Evolutionary conservation across 345 rosid species (phyloP).

Genomic region (Eutrema japonicum): DNA sequence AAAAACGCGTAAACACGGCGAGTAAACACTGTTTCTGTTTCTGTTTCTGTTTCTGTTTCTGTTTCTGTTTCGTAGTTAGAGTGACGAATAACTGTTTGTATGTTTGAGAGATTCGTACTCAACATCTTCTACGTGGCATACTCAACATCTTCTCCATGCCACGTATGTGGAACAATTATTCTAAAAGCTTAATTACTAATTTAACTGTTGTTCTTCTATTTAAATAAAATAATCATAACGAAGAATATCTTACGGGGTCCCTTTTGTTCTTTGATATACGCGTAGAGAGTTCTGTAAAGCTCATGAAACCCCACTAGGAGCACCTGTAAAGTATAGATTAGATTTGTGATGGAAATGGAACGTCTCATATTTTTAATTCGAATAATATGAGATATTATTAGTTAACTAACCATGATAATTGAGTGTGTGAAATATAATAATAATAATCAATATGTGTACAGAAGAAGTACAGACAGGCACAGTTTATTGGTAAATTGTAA

Average conservation of each 20-base stretch:
- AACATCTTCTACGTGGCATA: background rate
- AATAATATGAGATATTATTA: background rate
- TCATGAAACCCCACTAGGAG: background rate
- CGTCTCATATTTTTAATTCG: background rate
- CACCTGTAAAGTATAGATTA: conserved; percentile 40
- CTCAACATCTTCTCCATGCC: background rate
- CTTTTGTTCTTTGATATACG: conserved; percentile 7
- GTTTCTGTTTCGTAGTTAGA: background rate
- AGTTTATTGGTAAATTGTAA: too few relatives aligned
- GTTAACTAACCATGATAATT: conserved; percentile 8
- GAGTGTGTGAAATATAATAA: background rate
- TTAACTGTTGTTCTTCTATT: too few relatives aligned
- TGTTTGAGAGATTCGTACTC: conserved; percentile 13
- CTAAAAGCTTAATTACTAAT: too few relatives aligned
- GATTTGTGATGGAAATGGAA: conserved; percentile 29
- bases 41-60: too few relatives aligned
- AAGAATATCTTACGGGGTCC: background rate
- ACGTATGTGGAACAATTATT: background rate
- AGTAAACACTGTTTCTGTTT: background rate
- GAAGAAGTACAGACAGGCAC: background rate
- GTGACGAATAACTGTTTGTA: background rate
- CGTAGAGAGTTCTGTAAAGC: conserved; percentile 31
- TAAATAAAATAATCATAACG: background rate
- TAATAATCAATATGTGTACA: background rate
- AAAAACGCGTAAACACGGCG: conserved; percentile 15